These are phyloP conservation scores for Melastoma candidum DNA, from an alignment of 441 rosid genomes.

Conservation along the genomic window DNA sequence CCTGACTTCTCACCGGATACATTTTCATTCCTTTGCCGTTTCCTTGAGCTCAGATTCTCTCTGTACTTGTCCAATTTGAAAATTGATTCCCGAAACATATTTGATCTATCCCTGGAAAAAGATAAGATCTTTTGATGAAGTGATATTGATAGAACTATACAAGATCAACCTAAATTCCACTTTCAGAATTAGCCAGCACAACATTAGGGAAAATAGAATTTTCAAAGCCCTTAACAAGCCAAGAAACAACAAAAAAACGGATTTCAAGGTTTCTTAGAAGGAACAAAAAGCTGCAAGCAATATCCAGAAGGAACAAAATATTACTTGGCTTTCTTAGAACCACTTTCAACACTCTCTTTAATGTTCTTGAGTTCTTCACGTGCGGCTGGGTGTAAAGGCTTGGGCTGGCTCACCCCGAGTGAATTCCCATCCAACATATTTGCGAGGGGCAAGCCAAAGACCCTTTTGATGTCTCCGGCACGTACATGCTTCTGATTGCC, in stretches of 20 bases:
- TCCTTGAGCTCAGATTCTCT: slow-evolving; percentile 46
- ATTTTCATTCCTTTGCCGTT: slow-evolving; percentile 41
- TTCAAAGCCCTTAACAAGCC: too few species aligned
- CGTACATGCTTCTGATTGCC: slow-evolving; percentile 43
- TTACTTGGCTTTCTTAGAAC: slow-evolving; percentile 54
- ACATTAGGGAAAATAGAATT: too few species aligned
- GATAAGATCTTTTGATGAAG: slow-evolving; percentile 12
- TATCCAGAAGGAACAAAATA: not conserved
- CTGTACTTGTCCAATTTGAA: slow-evolving; percentile 41
- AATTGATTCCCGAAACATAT: slow-evolving; percentile 43
- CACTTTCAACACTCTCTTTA: slow-evolving; percentile 59
- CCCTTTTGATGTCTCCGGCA: slow-evolving; percentile 52
- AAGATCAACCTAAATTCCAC: not conserved
- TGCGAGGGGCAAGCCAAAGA: slow-evolving; percentile 40
- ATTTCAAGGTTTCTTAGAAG: too few species aligned
- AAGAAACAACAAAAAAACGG: too few species aligned
- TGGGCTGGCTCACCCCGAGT: slow-evolving; percentile 34
- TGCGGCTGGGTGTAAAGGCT: slow-evolving; percentile 40
- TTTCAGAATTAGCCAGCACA: not conserved
- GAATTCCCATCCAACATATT: slow-evolving; percentile 41
- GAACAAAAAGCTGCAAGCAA: not conserved
- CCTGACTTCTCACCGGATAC: slow-evolving; percentile 36
- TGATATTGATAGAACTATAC: not conserved
- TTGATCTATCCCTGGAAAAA: slow-evolving; percentile 46
- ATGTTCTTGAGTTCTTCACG: slow-evolving; percentile 53